A percentile compares a stretch with the other conserved stretches of the same genome.
Conservation (phyloP, 2,329 filamentous ascomycete species). For the Fusarium veterinarium region DNA sequence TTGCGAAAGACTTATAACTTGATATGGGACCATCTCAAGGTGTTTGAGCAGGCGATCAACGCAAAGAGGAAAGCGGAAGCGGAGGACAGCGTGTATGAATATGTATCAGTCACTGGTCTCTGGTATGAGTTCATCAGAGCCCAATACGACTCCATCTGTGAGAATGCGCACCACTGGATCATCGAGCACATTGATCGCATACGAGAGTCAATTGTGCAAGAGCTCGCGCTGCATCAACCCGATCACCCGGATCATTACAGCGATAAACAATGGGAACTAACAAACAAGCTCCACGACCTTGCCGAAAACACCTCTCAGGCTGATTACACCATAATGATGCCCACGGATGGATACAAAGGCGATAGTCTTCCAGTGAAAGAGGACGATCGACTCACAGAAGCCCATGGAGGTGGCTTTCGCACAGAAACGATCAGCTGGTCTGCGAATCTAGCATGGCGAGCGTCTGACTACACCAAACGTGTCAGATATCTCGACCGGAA, state of each 20-base stretch:
- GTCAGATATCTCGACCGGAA: slow-evolving; percentile 6
- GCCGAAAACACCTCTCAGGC: slow-evolving; percentile 35
- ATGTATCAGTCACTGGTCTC: slow-evolving; percentile 31
- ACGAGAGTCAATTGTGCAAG: slow-evolving; percentile 20
- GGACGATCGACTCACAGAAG: not conserved
- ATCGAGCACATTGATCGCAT: slow-evolving; percentile 40
- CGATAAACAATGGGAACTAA: slow-evolving; percentile 29
- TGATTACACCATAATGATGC: slow-evolving; percentile 43
- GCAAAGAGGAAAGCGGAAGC: slow-evolving; percentile 10
- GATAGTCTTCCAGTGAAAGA: slow-evolving; percentile 25
- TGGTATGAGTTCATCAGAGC: slow-evolving; percentile 45
- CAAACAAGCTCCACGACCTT: slow-evolving; percentile 43
- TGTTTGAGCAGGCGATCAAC: slow-evolving; percentile 44
- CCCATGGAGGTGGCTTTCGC: not conserved
- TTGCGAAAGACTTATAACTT: slow-evolving; percentile 45
- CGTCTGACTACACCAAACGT: slow-evolving; percentile 8
- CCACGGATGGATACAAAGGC: slow-evolving; percentile 47
- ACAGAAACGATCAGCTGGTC: slow-evolving; percentile 26
- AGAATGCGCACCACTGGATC: slow-evolving; percentile 42
- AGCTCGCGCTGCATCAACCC: slow-evolving; percentile 6
- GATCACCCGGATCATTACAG: not conserved
- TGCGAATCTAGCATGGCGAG: slow-evolving; percentile 2
- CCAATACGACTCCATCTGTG: slow-evolving; percentile 37
- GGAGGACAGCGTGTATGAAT: not conserved
- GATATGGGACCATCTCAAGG: slow-evolving; percentile 41